These are phyloP conservation scores for Leishmania tropica DNA, from an alignment of 208 protist genomes.

Conservation along the genomic window DNA sequence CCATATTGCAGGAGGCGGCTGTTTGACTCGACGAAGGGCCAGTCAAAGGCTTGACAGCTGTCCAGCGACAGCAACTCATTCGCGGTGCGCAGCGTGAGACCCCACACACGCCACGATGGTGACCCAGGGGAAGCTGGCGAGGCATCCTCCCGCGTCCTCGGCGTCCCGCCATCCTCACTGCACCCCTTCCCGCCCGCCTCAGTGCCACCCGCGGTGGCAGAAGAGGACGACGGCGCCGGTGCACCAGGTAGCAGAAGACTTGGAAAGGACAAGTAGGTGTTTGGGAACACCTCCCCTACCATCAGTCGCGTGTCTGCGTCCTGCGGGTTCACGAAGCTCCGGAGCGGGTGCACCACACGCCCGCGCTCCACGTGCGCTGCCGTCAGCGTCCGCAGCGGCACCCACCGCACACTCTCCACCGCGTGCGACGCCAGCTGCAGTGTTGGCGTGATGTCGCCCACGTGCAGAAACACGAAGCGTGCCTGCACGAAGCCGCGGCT, in stretches of 20 bases:
- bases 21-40: conserved; percentile 70
- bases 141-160: neutral
- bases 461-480: conserved; percentile 82
- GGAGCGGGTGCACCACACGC: conserved; percentile 55
- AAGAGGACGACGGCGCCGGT: neutral
- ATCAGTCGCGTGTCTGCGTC: conserved; percentile 52
- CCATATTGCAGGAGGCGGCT: conserved; percentile 50
- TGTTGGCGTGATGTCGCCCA: conserved; percentile 65
- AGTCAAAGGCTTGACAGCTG: conserved; percentile 50
- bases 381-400: conserved; percentile 47
- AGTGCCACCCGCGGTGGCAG: neutral
- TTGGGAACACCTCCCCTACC: conserved; percentile 54
- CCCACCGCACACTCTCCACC: conserved; percentile 68
- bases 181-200: neutral
- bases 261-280: conserved; percentile 56
- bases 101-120: conserved; percentile 64
- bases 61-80: conserved; percentile 68
- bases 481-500: conserved; percentile 49
- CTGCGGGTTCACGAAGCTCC: conserved; percentile 42
- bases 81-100: conserved; percentile 56
- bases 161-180: neutral
- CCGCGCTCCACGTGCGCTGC: conserved; percentile 29
- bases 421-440: conserved; percentile 46
- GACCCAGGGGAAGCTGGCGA: neutral
- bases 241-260: conserved; percentile 33